Evolutionary conservation across 345 rosid species (phyloP), one percentile per base, ranked within the genome.

Genomic region (Ailanthus altissimus): DNA sequence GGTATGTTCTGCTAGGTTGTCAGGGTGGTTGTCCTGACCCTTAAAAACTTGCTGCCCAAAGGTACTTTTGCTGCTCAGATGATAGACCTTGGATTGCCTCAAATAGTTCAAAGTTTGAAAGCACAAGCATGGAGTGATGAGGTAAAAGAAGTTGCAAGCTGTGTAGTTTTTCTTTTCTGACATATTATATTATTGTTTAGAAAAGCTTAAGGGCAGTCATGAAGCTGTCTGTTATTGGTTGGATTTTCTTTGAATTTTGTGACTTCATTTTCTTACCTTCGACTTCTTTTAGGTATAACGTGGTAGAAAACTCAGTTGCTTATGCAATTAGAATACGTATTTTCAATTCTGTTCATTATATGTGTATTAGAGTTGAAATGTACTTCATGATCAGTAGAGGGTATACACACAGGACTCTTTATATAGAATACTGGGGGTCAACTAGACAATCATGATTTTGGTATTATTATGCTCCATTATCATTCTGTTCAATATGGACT

Each of bases 121-220:
- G 76, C 97, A 10, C 98, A 95, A 83, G 97, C 99, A 70, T 95
- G 99, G 99, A 93, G 94, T 83, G 99, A 95, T 67, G 99, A 95
- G 96, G 99, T 92, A 80, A 90, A 82, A 80, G 65, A 56, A 53
- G 56, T 77, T 38, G 10, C 45, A 50, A 2, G 25, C 58, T 25
- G 58, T 26, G 36, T 50, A 18, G 25, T 46, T 50, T 57, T 25
- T 49, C 63, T 51, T 58, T 56, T 32, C 16, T 26, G 67, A 36
- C 58, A 49, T 60, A 58, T 53, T 54, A 46, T 67, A 32, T 25
- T 28, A 23, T 57, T 8, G 40, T 57, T 12, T 50, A 73, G 23
- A 73, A 13, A 26, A 28, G 54, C 3, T 62, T 2, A 62, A 63
- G 13, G 50, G 65, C 56, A 64, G 5, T 75, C 20, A 23, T 66